These are phyloP conservation scores for Cucurbita maxima DNA, from an alignment of 306 rosid species.

Conservation along the genomic window DNA sequence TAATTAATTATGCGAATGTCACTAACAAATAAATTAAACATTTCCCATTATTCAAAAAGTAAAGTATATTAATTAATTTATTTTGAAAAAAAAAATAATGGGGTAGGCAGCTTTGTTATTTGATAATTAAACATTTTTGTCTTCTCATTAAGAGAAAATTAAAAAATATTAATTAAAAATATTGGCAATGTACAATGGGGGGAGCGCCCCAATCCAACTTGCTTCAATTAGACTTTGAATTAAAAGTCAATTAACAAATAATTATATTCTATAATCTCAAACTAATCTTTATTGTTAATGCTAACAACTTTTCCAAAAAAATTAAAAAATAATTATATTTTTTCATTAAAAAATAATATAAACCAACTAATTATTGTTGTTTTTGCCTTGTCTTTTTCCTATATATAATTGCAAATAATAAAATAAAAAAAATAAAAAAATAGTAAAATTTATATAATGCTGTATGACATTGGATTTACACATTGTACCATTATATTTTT, in stretches of 20 bases:
- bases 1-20: not conserved
- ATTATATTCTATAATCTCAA: not conserved
- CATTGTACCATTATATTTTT: not conserved
- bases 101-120: constrained; percentile 7
- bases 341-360: not conserved
- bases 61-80: not conserved
- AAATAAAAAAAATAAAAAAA: not conserved
- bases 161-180: not conserved
- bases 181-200: not conserved
- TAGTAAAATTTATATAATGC: not conserved
- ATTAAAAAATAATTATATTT: not conserved
- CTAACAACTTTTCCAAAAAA: not conserved
- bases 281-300: constrained; percentile 6
- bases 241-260: constrained; percentile 5
- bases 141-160: not conserved
- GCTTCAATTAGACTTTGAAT: not conserved
- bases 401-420: not conserved
- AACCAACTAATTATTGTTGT: constrained; percentile 6
- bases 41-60: not conserved
- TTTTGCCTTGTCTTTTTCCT: not conserved
- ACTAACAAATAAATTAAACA: not conserved
- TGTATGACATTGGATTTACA: constrained; percentile 6
- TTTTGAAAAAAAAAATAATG: not conserved
- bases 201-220: constrained; percentile 5
- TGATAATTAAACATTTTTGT: constrained; percentile 1